Evolutionary conservation across 768 basidiomycete genomes (phyloP).

Genomic region (Dacryopinax spathularia): DNA sequence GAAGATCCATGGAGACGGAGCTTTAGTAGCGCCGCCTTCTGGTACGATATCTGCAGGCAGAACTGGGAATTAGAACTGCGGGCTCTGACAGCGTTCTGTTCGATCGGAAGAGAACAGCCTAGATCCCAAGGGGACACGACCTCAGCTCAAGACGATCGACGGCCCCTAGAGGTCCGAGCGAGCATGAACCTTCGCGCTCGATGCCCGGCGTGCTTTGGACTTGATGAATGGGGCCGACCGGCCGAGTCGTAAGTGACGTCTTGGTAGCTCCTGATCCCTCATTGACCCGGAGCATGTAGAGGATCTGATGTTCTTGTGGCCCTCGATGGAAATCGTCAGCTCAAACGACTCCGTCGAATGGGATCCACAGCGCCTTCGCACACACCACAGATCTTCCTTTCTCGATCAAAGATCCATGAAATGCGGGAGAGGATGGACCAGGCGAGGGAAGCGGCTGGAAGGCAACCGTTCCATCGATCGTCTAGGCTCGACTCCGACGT

Average conservation of each 20-base stretch:
- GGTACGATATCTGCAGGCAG: not conserved
- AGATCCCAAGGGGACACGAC: too few species aligned
- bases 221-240: not conserved
- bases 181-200: too few species aligned
- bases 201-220: too few species aligned
- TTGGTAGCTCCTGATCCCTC: too few species aligned
- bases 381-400: not conserved
- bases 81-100: not conserved
- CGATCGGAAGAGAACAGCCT: too few species aligned
- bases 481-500: not conserved
- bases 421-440: not conserved
- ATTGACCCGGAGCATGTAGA: too few species aligned
- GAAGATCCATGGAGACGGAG: not conserved
- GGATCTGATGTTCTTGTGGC: not conserved
- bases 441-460: too few species aligned
- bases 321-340: slow-evolving; percentile 1
- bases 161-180: too few species aligned
- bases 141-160: too few species aligned
- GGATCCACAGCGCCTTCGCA: not conserved
- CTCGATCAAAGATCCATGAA: not conserved
- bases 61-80: not conserved
- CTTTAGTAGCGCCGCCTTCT: not conserved
- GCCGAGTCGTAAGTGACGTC: not conserved
- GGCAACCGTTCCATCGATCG: not conserved
- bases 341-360: not conserved